phyloP scores from a whole-genome alignment of 192 early-diverging fungal species.

The Backusella tarrabulga region DNA sequence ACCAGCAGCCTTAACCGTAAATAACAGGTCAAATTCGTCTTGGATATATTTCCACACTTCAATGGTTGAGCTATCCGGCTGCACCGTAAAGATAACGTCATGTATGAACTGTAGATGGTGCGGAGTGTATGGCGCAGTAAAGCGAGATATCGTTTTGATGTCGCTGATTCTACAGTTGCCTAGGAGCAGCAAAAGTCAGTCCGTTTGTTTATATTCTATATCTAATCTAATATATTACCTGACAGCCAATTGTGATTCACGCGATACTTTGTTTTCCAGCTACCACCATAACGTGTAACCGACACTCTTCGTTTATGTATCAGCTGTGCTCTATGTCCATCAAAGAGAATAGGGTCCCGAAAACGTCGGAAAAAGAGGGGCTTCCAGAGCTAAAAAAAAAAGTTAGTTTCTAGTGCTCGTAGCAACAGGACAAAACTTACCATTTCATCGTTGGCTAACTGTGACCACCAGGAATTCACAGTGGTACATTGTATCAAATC shows the following conservation, averaged over 20 bases:
- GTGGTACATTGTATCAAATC: slow-evolving; percentile 37
- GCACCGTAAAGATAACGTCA: not conserved
- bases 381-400: slow-evolving; percentile 44
- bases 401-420: not conserved
- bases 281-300: slow-evolving; percentile 1
- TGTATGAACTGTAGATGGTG: not conserved
- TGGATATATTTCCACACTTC: slow-evolving; percentile 12
- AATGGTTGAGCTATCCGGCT: not conserved
- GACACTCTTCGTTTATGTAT: not conserved
- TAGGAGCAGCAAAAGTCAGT: not conserved
- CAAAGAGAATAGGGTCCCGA: slow-evolving; percentile 13
- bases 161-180: slow-evolving; percentile 13
- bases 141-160: not conserved
- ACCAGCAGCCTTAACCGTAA: not conserved
- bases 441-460: slow-evolving; percentile 44
- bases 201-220: not conserved
- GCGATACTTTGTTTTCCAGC: slow-evolving; percentile 45
- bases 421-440: slow-evolving; percentile 18
- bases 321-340: not conserved
- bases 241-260: slow-evolving; percentile 51
- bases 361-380: slow-evolving; percentile 42
- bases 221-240: slow-evolving; percentile 31
- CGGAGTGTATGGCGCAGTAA: not conserved
- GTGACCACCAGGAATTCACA: slow-evolving; percentile 39
- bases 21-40: not conserved